Evolutionary conservation across 305 asterid species (phyloP).

Genomic region (Striga hermonthica): DNA sequence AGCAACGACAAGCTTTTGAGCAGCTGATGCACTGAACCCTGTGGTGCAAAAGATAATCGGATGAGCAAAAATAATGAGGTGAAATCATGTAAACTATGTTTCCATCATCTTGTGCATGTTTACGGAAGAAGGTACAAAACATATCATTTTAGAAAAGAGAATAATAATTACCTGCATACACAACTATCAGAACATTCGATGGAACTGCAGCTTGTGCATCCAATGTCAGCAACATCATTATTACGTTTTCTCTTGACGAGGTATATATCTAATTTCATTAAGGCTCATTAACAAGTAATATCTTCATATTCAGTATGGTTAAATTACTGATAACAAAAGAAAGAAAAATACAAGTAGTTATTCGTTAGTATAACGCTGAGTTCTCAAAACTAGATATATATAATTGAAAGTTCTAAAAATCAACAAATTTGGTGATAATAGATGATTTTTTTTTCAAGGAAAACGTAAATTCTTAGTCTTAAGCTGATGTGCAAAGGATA

Average conservation of each 20-base stretch:
- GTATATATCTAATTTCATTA: conserved; percentile 67
- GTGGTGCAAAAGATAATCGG: conserved; percentile 29
- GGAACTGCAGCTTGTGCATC: conserved; percentile 78
- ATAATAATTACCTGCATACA: conserved; percentile 68
- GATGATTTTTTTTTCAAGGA: conserved; percentile 9
- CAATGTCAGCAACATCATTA: conserved; percentile 54
- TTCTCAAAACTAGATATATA: conserved; percentile 22
- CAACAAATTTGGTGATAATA: conserved; percentile 13
- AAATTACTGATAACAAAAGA: conserved; percentile 11
- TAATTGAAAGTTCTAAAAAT: conserved; percentile 7
- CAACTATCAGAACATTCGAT: conserved; percentile 67
- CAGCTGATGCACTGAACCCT: conserved; percentile 96
- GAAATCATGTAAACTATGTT: neutral
- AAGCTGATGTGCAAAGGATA: conserved; percentile 56
- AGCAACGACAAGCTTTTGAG: conserved; percentile 87
- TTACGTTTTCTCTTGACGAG: conserved; percentile 78
- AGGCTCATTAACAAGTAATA: conserved; percentile 32
- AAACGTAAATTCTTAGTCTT: conserved; percentile 22
- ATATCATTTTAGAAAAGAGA: conserved; percentile 16
- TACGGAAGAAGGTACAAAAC: neutral
- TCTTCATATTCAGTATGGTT: conserved; percentile 2
- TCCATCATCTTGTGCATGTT: neutral
- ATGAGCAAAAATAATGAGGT: conserved; percentile 19
- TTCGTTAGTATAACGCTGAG: conserved; percentile 16
- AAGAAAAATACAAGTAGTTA: conserved; percentile 23